A percentile compares a stretch with the other conserved stretches of the same genome.
Evolutionary conservation across 1,139 yeast species (phyloP).

Genomic region (Chernovozyma aurita): DNA sequence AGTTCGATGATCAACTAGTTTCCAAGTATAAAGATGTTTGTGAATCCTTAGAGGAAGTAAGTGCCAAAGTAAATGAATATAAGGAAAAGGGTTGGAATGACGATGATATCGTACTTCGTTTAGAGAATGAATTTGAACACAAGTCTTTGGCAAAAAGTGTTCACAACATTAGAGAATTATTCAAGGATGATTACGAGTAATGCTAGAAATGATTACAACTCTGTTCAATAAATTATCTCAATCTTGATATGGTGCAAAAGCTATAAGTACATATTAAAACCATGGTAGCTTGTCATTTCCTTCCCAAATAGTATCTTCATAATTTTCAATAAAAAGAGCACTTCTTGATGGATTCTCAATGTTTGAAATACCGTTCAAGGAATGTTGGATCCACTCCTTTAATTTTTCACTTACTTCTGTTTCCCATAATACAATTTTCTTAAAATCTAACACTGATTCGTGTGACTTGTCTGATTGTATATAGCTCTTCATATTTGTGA

Average conservation of each 20-base stretch:
- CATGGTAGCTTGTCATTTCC: constrained; percentile 43
- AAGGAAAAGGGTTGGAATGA: constrained; percentile 36
- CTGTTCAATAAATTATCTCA: too few species aligned
- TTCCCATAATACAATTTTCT: constrained; percentile 33
- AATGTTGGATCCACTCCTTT: constrained; percentile 12
- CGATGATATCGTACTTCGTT: constrained; percentile 38
- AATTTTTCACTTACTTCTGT: constrained; percentile 21
- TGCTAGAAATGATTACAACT: too few species aligned
- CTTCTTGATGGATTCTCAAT: constrained; percentile 34
- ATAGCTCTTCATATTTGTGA: constrained; percentile 21
- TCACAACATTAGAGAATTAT: constrained; percentile 24
- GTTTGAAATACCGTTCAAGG: constrained; percentile 16
- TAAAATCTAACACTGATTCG: constrained; percentile 12
- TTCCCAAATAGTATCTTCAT: constrained; percentile 36
- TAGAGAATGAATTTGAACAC: constrained; percentile 14
- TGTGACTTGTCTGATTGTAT: constrained; percentile 10
- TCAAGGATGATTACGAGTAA: constrained; percentile 25
- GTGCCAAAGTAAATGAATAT: constrained; percentile 25
- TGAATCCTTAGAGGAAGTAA: constrained; percentile 19
- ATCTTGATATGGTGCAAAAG: too few species aligned
- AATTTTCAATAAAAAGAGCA: constrained; percentile 28
- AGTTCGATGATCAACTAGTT: constrained; percentile 24
- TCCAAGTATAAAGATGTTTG: constrained; percentile 19
- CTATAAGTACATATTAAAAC: too few species aligned
- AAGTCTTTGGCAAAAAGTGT: constrained; percentile 20